Conservation (phyloP, 176 grass and related monocot species). For the Alopecurus myosuroides region DNA sequence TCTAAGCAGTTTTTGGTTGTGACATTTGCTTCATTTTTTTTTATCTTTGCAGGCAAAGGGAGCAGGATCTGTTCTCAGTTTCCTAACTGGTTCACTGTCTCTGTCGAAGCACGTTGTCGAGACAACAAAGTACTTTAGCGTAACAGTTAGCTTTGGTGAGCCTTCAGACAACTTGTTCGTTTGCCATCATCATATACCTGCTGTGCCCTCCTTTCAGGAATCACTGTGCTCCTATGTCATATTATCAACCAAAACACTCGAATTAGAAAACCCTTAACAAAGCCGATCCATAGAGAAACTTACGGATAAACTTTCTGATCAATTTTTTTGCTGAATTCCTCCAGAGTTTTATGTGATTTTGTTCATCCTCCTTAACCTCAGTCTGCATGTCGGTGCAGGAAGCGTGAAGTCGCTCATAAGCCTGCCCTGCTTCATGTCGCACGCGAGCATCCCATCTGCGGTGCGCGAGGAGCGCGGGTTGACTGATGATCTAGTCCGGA, state of each 20-base stretch:
- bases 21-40: background rate
- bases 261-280: background rate
- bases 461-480: constrained; percentile 70
- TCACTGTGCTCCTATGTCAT: background rate
- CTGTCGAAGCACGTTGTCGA: constrained; percentile 87
- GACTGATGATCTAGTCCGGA: constrained; percentile 81
- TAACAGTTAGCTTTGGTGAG: constrained; percentile 97
- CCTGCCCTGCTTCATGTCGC: constrained; percentile 98
- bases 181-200: background rate
- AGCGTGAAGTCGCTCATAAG: constrained; percentile 97
- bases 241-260: background rate
- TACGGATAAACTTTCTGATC: background rate
- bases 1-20: background rate
- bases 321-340: background rate
- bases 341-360: background rate
- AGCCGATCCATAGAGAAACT: background rate
- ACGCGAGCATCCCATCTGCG: constrained; percentile 68
- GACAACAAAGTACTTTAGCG: constrained; percentile 72
- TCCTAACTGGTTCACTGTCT: constrained; percentile 75
- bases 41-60: constrained; percentile 63
- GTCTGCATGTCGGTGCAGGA: constrained; percentile 36
- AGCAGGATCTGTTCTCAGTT: constrained; percentile 89
- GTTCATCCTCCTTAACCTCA: background rate
- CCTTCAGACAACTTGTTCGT: background rate
- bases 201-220: no score